Base-by-base conservation (phyloP, 495 filamentous ascomycete genomes). In the Annulohypoxylon moriforme region DNA sequence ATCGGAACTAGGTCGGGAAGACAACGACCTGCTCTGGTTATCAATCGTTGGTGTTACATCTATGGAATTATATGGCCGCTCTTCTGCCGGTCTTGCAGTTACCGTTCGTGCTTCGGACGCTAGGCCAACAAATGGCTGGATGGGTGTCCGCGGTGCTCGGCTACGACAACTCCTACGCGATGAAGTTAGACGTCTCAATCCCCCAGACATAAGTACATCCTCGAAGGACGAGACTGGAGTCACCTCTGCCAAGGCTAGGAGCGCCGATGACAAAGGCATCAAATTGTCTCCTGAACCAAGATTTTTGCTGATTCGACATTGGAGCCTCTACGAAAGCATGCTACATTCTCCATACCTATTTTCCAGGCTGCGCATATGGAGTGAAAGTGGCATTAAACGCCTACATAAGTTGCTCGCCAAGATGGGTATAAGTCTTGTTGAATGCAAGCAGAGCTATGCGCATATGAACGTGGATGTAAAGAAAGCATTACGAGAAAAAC, bases 381-480 rank as follows among this genome's bases (percentile, higher is more conserved):
- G 89, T 65, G 96, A 98, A 46, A 85, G 84, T 40, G 96, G 96
- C 16, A 84, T 91, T 22, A 97, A 97, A 77, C 88, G 95, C 40
- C 83, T 99, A n/a, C 93, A 98, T 79, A 98, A 97, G 76, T 85
- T 99, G 0, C 85, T 99, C 10, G 96, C 96, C 34, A 99, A 98
- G 79, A 99, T 99, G 96, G 96, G 96, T 24, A 93, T 99, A 71
- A 94, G 92, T 78, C 83, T 98, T 31, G 91, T 88, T 18, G 95
- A 98, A 83, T 97, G 94, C 81, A 93, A 93, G 69, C 94, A 98
- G 77, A 94, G 87, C 75, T 99, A 99, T 77, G 92, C 94, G 1
- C 96, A 99, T 79, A 97, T 99, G 94, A 96, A 99, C 77, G 95
- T 98, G 92, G 90, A 96, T 75, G 82, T 99, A 38, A 99, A 99